These are phyloP conservation scores for Irpex lacteus DNA, from an alignment of 1,284 basidiomycete species.

Conservation along the genomic window DNA sequence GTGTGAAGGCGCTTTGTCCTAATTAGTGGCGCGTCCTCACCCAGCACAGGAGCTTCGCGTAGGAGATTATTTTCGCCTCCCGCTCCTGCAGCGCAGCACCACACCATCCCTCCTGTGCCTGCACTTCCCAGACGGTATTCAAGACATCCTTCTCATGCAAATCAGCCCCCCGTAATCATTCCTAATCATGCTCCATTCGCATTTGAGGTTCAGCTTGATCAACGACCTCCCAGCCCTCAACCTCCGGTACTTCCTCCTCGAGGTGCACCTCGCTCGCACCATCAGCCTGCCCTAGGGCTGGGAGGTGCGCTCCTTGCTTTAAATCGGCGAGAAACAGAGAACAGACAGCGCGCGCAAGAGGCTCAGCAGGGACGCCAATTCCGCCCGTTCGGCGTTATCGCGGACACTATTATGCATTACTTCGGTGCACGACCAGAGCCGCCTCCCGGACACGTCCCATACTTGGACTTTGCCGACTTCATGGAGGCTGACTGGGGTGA, in stretches of 20 bases:
- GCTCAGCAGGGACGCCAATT: conserved; percentile 16
- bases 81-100: conserved; percentile 12
- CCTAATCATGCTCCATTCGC: conserved; percentile 41
- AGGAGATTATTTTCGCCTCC: neutral
- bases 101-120: conserved; percentile 30
- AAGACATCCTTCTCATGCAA: conserved; percentile 18
- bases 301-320: conserved; percentile 64
- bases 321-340: conserved; percentile 18
- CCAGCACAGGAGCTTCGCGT: conserved; percentile 10
- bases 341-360: conserved; percentile 21
- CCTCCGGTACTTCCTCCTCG: conserved; percentile 16
- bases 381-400: neutral
- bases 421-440: neutral
- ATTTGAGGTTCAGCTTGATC: conserved; percentile 37
- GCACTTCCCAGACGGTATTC: conserved; percentile 37
- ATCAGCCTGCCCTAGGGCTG: conserved; percentile 56
- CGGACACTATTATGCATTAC: neutral
- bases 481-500: neutral
- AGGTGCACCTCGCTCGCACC: conserved; percentile 49
- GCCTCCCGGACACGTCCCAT: neutral
- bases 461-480: neutral
- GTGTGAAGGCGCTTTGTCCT: conserved; percentile 20
- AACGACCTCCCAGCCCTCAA: conserved; percentile 23
- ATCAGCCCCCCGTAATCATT: conserved; percentile 33
- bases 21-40: neutral